Evolutionary conservation across 2,329 filamentous ascomycete genomes (phyloP).

Genomic region (Epichloe festucae): DNA sequence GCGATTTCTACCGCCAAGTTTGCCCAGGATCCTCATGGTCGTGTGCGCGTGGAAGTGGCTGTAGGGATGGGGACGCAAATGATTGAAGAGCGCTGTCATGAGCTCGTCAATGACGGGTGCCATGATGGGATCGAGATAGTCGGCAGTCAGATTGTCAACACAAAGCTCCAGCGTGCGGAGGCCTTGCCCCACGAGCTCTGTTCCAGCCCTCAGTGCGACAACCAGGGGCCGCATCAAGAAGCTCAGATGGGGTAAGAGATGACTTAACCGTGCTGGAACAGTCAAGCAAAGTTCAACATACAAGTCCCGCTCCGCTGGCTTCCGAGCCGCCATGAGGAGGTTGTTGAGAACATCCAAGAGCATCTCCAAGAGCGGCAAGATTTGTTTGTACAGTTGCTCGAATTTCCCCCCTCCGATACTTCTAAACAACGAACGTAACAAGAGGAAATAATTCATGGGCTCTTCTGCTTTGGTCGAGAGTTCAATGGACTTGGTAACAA

Average conservation of each 20-base stretch:
- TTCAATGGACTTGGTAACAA: conserved; percentile 95
- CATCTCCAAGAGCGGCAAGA: conserved; percentile 92
- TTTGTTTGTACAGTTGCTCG: conserved; percentile 96
- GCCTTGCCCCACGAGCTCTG: conserved; percentile 88
- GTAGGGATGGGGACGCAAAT: conserved; percentile 85
- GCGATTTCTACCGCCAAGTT: conserved; percentile 86
- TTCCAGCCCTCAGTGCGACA: conserved; percentile 83
- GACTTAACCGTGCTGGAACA: conserved; percentile 85
- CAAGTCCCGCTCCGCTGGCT: conserved; percentile 80
- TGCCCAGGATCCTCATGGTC: conserved; percentile 92
- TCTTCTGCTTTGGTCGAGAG: conserved; percentile 90
- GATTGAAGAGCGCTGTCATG: conserved; percentile 95
- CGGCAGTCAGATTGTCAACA: conserved; percentile 93
- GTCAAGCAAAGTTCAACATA: conserved; percentile 96
- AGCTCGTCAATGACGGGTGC: conserved; percentile 96
- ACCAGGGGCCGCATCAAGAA: conserved; percentile 96
- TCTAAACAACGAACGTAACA: conserved; percentile 82
- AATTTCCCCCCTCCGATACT: conserved; percentile 97
- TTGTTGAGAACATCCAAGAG: conserved; percentile 95
- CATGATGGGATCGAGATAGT: conserved; percentile 98
- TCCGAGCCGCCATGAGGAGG: conserved; percentile 76
- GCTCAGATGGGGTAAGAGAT: conserved; percentile 85
- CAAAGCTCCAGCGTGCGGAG: conserved; percentile 88
- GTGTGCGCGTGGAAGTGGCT: conserved; percentile 97
- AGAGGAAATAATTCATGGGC: conserved; percentile 96